Conservation (phyloP, 352 stramenopile genomes). For the Phytophthora palmivora region DNA sequence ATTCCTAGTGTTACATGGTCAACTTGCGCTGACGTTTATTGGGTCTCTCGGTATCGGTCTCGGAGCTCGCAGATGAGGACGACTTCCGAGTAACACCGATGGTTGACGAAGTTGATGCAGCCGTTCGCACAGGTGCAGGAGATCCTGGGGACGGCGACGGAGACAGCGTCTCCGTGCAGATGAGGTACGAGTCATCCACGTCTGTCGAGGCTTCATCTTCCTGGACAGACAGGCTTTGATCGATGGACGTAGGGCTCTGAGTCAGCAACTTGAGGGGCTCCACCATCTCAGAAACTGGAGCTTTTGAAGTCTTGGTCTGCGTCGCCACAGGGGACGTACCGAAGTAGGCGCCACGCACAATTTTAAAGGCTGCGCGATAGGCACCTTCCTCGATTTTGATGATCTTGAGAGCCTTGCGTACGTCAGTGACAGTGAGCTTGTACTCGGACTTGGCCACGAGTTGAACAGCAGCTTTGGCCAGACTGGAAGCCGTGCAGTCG, state of each 20-base stretch:
- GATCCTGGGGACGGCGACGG: constrained; percentile 37
- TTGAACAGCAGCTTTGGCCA: constrained; percentile 57
- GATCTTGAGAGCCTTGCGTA: constrained; percentile 30
- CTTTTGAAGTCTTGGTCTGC: constrained; percentile 20
- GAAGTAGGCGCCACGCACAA: constrained; percentile 45
- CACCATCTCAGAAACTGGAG: constrained; percentile 25
- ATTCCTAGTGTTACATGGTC: constrained; percentile 40
- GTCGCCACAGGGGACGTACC: background rate
- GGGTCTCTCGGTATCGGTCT: constrained; percentile 24
- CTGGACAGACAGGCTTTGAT: constrained; percentile 25
- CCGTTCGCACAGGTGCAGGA: constrained; percentile 18
- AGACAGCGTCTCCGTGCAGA: constrained; percentile 44
- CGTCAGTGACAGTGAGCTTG: constrained; percentile 32
- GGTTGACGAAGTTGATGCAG: constrained; percentile 26
- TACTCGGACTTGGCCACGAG: constrained; percentile 50
- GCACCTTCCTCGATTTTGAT: constrained; percentile 30
- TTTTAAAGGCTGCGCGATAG: constrained; percentile 45
- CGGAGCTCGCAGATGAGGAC: constrained; percentile 34
- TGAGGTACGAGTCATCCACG: constrained; percentile 34
- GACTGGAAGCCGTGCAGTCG: constrained; percentile 46
- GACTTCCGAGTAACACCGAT: constrained; percentile 35
- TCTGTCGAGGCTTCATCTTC: constrained; percentile 14
- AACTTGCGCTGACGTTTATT: constrained; percentile 42
- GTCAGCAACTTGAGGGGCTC: constrained; percentile 37
- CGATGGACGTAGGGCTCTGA: constrained; percentile 43